These are phyloP conservation scores for Dunaliella sp. DNA, from an alignment of 139 green algal genomes.

Conservation along the genomic window DNA sequence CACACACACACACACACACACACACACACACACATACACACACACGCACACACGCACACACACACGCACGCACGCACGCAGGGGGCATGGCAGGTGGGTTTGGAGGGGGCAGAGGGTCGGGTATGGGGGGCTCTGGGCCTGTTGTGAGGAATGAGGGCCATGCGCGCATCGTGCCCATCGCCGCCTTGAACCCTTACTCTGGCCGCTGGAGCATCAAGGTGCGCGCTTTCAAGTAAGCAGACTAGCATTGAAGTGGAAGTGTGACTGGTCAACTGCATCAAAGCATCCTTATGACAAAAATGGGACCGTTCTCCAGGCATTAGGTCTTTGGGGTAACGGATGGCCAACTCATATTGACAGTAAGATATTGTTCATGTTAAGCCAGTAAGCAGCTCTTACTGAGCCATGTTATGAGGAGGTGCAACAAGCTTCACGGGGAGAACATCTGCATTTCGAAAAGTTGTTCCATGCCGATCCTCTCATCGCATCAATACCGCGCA, in stretches of 20 bases:
- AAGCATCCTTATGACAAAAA: too few relatives aligned
- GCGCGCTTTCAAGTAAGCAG: conserved; percentile 79
- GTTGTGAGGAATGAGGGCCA: conserved; percentile 57
- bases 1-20: background rate
- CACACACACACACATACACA: background rate
- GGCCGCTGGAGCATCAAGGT: conserved; percentile 94
- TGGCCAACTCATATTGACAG: too few relatives aligned
- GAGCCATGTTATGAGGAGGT: too few relatives aligned
- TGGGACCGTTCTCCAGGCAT: too few relatives aligned
- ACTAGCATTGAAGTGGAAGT: too few relatives aligned
- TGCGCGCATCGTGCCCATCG: conserved; percentile 80
- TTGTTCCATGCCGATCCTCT: too few relatives aligned
- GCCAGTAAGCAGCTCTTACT: too few relatives aligned
- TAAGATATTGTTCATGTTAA: too few relatives aligned
- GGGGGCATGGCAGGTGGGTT: background rate
- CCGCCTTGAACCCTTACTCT: conserved; percentile 88
- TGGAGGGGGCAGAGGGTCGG: background rate
- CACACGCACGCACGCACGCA: background rate
- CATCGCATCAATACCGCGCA: too few relatives aligned
- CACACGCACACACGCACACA: background rate
- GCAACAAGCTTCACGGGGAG: too few relatives aligned
- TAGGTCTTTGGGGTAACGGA: too few relatives aligned
- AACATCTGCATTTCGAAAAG: too few relatives aligned
- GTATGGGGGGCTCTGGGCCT: conserved; percentile 25
- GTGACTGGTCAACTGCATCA: conserved; percentile 49